Evolutionary conservation across 257 asterid genomes (phyloP).

Genomic region (Striga asiatica): DNA sequence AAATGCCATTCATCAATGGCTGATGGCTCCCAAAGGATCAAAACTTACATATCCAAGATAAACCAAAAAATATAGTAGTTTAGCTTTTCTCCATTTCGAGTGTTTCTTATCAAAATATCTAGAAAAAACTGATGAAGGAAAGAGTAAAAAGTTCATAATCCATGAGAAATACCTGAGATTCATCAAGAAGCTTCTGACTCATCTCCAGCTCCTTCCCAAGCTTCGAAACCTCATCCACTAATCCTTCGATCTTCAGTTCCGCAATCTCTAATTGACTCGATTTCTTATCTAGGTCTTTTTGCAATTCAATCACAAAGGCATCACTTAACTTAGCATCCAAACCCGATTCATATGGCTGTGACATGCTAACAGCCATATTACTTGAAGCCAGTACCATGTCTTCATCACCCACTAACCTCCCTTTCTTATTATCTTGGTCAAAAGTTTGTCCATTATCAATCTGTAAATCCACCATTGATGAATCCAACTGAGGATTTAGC

Average conservation of each 20-base stretch:
- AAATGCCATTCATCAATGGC: not conserved
- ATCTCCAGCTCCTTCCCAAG: slow-evolving; percentile 67
- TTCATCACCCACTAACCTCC: slow-evolving; percentile 26
- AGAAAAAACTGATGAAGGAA: no score
- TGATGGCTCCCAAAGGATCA: not conserved
- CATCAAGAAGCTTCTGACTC: slow-evolving; percentile 71
- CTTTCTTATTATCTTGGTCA: slow-evolving; percentile 49
- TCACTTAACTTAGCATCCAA: slow-evolving; percentile 31
- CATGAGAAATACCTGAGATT: slow-evolving; percentile 73
- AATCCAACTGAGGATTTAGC: slow-evolving; percentile 60
- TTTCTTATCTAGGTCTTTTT: slow-evolving; percentile 46
- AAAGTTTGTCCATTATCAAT: slow-evolving; percentile 41
- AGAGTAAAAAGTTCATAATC: not conserved
- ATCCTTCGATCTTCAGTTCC: slow-evolving; percentile 42
- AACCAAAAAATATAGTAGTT: not conserved
- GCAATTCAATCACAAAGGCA: slow-evolving; percentile 40
- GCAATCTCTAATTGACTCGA: slow-evolving; percentile 48
- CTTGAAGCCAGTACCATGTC: slow-evolving; percentile 41
- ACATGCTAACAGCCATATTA: slow-evolving; percentile 76
- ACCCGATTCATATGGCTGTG: slow-evolving; percentile 38
- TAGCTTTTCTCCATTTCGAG: not conserved
- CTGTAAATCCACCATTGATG: slow-evolving; percentile 72
- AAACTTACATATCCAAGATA: not conserved
- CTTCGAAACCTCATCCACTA: slow-evolving; percentile 52
- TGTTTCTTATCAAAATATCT: no score